Evolutionary conservation across 1,139 yeast genomes (phyloP).

Genomic region (Protomyces macrosporus): DNA sequence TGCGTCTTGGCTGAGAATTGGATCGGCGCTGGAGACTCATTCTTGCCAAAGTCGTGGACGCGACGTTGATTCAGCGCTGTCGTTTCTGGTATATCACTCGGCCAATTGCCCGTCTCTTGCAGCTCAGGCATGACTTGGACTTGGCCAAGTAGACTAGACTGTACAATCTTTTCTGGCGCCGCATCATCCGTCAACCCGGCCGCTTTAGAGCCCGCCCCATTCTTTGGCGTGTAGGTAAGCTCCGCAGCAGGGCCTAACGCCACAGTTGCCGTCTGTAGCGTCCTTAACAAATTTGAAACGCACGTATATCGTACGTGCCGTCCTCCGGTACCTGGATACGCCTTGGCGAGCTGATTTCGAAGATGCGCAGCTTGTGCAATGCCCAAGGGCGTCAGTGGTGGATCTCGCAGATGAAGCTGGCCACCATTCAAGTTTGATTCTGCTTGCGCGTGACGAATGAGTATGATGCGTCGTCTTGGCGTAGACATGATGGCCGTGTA

Average conservation of each 20-base stretch:
- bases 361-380: neutral
- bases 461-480: neutral
- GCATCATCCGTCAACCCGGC: neutral
- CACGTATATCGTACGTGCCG: neutral
- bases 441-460: constrained; percentile 5
- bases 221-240: neutral
- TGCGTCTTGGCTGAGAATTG: neutral
- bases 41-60: neutral
- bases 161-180: neutral
- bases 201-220: neutral
- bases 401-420: neutral
- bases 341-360: neutral
- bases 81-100: neutral
- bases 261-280: neutral
- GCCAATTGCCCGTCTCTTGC: constrained; percentile 9
- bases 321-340: neutral
- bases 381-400: neutral
- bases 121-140: neutral
- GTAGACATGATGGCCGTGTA: too few relatives aligned
- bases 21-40: neutral
- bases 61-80: neutral
- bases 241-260: neutral
- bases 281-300: neutral
- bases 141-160: neutral
- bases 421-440: constrained; percentile 4